These are phyloP conservation scores for Boletus pseudopeckii DNA, from an alignment of 768 basidiomycete species.

Conservation along the genomic window DNA sequence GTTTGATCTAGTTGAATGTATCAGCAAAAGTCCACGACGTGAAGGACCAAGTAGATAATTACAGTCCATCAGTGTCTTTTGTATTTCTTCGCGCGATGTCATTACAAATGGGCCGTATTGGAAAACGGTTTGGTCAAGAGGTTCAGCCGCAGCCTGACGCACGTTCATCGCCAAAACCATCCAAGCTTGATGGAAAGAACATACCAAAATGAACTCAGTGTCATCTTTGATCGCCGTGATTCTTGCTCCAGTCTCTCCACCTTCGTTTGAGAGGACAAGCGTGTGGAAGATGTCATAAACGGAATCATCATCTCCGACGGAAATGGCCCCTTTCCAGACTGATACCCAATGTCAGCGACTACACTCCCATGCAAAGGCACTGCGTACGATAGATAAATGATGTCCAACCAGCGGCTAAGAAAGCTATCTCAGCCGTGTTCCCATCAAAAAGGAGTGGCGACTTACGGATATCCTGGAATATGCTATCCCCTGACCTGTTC, in stretches of 20 bases:
- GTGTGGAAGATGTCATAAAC: constrained; percentile 68
- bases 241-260: constrained; percentile 62
- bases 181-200: constrained; percentile 15
- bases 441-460: constrained; percentile 1
- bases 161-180: constrained; percentile 2
- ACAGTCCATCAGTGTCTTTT: constrained; percentile 82
- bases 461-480: constrained; percentile 85
- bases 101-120: constrained; percentile 90
- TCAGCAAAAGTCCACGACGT: neutral
- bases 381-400: constrained; percentile 76
- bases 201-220: constrained; percentile 74
- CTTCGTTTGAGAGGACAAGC: constrained; percentile 67
- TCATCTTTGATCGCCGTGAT: constrained; percentile 56
- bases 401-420: constrained; percentile 80
- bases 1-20: constrained; percentile 50
- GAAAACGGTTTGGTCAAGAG: constrained; percentile 82
- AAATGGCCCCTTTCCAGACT: constrained; percentile 52
- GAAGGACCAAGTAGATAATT: constrained; percentile 23
- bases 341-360: constrained; percentile 4
- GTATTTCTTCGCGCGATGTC: constrained; percentile 76
- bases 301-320: constrained; percentile 49
- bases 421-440: neutral
- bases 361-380: neutral
- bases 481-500: constrained; percentile 48
- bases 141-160: constrained; percentile 74